Evolutionary conservation across 208 protist species (phyloP).

Genomic region (Trypanosoma avium): DNA sequence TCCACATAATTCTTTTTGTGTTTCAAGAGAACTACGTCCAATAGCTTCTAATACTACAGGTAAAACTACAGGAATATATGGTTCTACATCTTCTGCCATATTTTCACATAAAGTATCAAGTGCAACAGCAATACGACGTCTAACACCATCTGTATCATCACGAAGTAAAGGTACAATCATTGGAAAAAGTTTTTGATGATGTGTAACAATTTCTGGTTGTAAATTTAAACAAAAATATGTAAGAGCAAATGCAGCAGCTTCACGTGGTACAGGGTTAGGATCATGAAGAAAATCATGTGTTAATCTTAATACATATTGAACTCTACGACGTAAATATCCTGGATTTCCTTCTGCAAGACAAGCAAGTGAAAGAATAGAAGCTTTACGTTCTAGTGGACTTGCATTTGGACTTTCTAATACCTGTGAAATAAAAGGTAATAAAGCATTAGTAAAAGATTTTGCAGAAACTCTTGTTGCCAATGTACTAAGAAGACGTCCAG

Average conservation of each 20-base stretch:
- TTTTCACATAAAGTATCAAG: conserved; percentile 85
- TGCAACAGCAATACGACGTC: conserved; percentile 60
- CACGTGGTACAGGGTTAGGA: conserved; percentile 51
- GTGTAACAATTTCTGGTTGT: conserved; percentile 82
- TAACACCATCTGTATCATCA: conserved; percentile 65
- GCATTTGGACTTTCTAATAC: conserved; percentile 42
- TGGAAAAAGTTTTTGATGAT: conserved; percentile 68
- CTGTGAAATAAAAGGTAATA: conserved; percentile 53
- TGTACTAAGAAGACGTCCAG: conserved; percentile 59
- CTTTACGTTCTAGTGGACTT: conserved; percentile 56
- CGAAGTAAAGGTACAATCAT: conserved; percentile 67
- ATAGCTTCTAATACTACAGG: conserved; percentile 61
- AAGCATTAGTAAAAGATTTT: conserved; percentile 53
- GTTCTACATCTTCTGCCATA: conserved; percentile 74
- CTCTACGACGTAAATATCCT: conserved; percentile 66
- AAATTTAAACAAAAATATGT: conserved; percentile 71
- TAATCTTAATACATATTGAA: conserved; percentile 73
- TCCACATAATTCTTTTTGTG: conserved; percentile 66
- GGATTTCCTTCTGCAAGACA: conserved; percentile 65
- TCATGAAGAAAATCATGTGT: conserved; percentile 47
- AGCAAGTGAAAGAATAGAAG: conserved; percentile 72
- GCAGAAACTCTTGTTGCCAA: conserved; percentile 50
- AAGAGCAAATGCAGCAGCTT: conserved; percentile 76
- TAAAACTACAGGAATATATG: conserved; percentile 67
- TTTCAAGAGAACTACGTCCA: conserved; percentile 48